phyloP scores from a whole-genome alignment of 1,284 basidiomycete genomes.

The Cutaneotrichosporon sp. region DNA sequence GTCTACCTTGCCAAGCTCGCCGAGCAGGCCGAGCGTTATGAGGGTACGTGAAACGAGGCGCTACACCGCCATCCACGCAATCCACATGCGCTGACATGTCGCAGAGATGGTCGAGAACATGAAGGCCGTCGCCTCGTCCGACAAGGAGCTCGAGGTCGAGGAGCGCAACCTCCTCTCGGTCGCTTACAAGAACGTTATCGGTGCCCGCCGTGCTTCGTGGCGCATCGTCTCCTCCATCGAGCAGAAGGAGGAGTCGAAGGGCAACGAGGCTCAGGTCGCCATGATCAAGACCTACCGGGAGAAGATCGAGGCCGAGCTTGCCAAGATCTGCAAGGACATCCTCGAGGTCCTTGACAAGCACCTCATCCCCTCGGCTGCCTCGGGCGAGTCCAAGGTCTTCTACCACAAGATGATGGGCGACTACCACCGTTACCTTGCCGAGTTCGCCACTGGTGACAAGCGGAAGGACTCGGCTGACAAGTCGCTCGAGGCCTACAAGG shows the following conservation, averaged over 20 bases:
- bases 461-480: slow-evolving; percentile 98
- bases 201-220: slow-evolving; percentile 98
- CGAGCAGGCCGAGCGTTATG: slow-evolving; percentile 97
- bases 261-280: slow-evolving; percentile 92
- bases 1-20: slow-evolving; percentile 99
- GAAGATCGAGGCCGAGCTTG: slow-evolving; percentile 97
- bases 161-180: slow-evolving; percentile 98
- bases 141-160: slow-evolving; percentile 98
- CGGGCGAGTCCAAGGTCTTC: slow-evolving; percentile 99
- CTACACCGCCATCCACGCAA: neutral
- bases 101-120: slow-evolving; percentile 98
- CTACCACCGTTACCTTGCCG: slow-evolving; percentile 99
- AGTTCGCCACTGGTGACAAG: slow-evolving; percentile 98
- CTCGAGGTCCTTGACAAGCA: slow-evolving; percentile 98
- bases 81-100: slow-evolving; percentile 1
- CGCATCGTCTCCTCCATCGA: slow-evolving; percentile 98
- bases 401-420: slow-evolving; percentile 99
- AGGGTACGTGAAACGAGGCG: slow-evolving; percentile 58
- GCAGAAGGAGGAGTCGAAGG: slow-evolving; percentile 99
- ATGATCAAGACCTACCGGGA: slow-evolving; percentile 99
- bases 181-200: slow-evolving; percentile 99
- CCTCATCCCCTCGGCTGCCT: slow-evolving; percentile 95
- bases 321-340: slow-evolving; percentile 99
- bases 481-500: slow-evolving; percentile 99
- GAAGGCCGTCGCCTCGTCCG: slow-evolving; percentile 94